phyloP scores from a whole-genome alignment of 208 protist species.

The Trypanosoma theileri region DNA sequence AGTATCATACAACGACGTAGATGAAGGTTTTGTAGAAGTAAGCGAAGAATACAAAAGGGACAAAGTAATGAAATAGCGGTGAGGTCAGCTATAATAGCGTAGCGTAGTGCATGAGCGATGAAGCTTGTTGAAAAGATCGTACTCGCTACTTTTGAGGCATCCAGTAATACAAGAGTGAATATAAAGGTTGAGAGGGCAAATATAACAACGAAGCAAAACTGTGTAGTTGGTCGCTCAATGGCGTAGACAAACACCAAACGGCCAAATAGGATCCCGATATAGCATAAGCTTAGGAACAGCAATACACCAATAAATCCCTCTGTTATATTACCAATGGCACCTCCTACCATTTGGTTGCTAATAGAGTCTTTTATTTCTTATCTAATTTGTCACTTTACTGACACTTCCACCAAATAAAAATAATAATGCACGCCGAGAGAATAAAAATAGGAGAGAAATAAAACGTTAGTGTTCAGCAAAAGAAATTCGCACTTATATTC shows the following conservation, averaged over 20 bases:
- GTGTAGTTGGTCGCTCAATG: constrained; percentile 27
- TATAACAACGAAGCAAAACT: constrained; percentile 35
- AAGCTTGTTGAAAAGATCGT: constrained; percentile 8
- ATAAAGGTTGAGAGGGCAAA: constrained; percentile 45
- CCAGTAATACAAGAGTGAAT: constrained; percentile 39
- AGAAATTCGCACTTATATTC: too few species aligned
- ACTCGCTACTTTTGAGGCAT: constrained; percentile 18
- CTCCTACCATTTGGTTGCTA: background rate
- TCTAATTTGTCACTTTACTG: too few species aligned
- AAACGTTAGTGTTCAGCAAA: too few species aligned
- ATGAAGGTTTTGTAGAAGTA: constrained; percentile 8
- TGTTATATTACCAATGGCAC: background rate
- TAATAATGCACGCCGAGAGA: too few species aligned
- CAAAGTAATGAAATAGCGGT: constrained; percentile 10
- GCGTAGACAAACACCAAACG: constrained; percentile 49
- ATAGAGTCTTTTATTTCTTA: too few species aligned
- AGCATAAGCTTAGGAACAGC: constrained; percentile 22
- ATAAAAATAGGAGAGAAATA: too few species aligned
- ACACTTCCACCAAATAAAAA: too few species aligned
- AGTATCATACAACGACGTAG: background rate
- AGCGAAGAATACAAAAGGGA: constrained; percentile 16
- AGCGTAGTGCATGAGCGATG: constrained; percentile 6
- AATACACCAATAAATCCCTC: constrained; percentile 6
- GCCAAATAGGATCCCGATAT: constrained; percentile 37
- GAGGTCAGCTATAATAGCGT: constrained; percentile 15